Evolutionary conservation across 768 basidiomycete genomes (phyloP).

Genomic region (Megacollybia marginata): DNA sequence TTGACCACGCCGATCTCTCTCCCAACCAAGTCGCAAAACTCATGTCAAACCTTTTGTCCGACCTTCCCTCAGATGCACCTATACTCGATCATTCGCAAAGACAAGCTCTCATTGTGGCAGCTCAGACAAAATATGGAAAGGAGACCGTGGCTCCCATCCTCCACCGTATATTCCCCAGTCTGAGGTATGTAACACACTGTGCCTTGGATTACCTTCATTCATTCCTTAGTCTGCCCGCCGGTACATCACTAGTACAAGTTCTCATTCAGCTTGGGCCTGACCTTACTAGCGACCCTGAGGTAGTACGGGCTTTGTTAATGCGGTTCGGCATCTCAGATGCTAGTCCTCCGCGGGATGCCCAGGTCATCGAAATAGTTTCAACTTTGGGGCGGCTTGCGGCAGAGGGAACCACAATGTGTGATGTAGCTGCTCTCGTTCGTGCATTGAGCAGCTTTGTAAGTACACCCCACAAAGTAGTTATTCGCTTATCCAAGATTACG

Average conservation of each 20-base stretch:
- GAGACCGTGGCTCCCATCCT: constrained; percentile 71
- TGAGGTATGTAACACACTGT: constrained; percentile 45
- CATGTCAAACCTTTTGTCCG: constrained; percentile 72
- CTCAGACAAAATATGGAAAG: constrained; percentile 73
- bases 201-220: constrained; percentile 8
- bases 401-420: constrained; percentile 68
- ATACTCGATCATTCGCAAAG: constrained; percentile 67
- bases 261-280: constrained; percentile 76
- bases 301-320: constrained; percentile 57
- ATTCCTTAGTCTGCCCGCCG: constrained; percentile 49
- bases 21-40: constrained; percentile 72
- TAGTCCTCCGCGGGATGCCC: constrained; percentile 62
- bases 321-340: constrained; percentile 72
- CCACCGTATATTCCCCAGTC: constrained; percentile 62
- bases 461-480: constrained; percentile 9
- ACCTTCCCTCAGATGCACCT: constrained; percentile 61
- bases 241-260: constrained; percentile 66
- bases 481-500: constrained; percentile 5
- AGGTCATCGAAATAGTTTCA: constrained; percentile 66
- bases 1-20: constrained; percentile 74
- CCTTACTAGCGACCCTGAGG: constrained; percentile 66
- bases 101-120: constrained; percentile 66
- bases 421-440: constrained; percentile 66
- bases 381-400: constrained; percentile 60
- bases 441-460: constrained; percentile 70